Evolutionary conservation across 139 green algal genomes (phyloP).

Genomic region (Dunaliella primolecta): DNA sequence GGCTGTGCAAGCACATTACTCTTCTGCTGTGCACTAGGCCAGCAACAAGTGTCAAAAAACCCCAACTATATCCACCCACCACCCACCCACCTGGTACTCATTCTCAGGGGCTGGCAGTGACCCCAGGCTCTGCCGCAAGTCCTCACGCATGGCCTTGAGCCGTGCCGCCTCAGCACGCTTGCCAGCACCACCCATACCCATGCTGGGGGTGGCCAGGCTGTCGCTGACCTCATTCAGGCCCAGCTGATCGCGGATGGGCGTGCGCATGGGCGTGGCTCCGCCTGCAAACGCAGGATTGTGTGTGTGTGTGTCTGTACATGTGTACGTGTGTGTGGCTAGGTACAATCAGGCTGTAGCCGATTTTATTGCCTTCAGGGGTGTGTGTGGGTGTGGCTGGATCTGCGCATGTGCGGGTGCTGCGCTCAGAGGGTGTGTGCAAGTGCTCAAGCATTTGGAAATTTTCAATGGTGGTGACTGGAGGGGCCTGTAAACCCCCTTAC

Average conservation of each 20-base stretch:
- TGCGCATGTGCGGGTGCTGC: background rate
- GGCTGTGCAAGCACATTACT: background rate
- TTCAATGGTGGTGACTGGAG: no score
- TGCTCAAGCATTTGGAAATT: background rate
- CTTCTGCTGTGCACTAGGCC: background rate
- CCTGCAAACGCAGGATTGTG: no score
- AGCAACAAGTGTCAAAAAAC: background rate
- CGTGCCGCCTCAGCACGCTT: conserved; percentile 19
- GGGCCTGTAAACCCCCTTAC: no score
- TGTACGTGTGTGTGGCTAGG: background rate
- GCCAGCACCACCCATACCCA: conserved; percentile 19
- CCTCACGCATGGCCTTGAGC: conserved; percentile 26
- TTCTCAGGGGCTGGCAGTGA: conserved; percentile 83
- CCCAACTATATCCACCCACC: background rate
- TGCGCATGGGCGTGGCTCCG: conserved; percentile 49
- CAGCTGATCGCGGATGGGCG: conserved; percentile 75
- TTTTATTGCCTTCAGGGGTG: background rate
- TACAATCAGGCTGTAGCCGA: no score
- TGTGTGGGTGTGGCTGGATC: background rate
- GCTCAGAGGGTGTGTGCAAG: background rate
- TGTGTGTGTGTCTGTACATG: conserved; percentile 1
- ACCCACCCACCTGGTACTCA: conserved; percentile 44
- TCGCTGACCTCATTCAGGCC: conserved; percentile 76
- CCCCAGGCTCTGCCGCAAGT: conserved; percentile 66
- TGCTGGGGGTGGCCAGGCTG: conserved; percentile 12